Evolutionary conservation across 306 rosid species (phyloP).

Genomic region (Dalbergia oliveri): DNA sequence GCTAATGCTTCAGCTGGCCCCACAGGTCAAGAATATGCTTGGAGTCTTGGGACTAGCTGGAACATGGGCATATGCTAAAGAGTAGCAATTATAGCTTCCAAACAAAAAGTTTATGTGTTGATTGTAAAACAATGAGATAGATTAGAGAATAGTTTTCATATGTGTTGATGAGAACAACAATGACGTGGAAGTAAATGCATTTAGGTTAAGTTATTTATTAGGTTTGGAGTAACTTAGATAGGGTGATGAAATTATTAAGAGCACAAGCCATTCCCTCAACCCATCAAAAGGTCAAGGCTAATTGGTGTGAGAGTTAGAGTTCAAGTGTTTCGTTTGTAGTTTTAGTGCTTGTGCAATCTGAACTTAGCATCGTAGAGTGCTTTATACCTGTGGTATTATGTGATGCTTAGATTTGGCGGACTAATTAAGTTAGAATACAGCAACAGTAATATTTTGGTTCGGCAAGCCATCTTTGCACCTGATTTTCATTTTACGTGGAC

Average conservation of each 20-base stretch:
- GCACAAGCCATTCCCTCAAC: not conserved
- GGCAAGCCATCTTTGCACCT: not conserved
- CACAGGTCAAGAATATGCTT: slow-evolving; percentile 33
- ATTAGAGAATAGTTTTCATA: slow-evolving; percentile 19
- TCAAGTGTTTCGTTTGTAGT: not conserved
- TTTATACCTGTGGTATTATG: not conserved
- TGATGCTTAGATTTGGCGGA: slow-evolving; percentile 1
- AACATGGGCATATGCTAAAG: slow-evolving; percentile 56
- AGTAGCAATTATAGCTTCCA: not conserved
- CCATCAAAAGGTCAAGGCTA: not conserved
- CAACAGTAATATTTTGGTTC: not conserved
- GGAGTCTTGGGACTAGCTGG: slow-evolving; percentile 57
- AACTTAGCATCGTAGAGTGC: not conserved
- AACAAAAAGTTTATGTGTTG: not conserved
- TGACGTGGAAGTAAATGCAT: not conserved
- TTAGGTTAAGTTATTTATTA: not conserved
- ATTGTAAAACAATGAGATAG: not conserved
- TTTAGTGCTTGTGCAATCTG: slow-evolving; percentile 2
- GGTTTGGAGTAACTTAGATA: slow-evolving; percentile 26
- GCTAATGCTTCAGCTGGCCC: slow-evolving; percentile 15
- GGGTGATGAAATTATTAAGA: slow-evolving; percentile 12
- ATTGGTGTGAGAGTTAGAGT: slow-evolving; percentile 8
- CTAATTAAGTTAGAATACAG: not conserved
- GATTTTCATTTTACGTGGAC: not conserved
- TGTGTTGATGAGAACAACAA: slow-evolving; percentile 21